These are phyloP conservation scores for Actinidia chinensis DNA, from an alignment of 179 eudicot species.

Conservation along the genomic window DNA sequence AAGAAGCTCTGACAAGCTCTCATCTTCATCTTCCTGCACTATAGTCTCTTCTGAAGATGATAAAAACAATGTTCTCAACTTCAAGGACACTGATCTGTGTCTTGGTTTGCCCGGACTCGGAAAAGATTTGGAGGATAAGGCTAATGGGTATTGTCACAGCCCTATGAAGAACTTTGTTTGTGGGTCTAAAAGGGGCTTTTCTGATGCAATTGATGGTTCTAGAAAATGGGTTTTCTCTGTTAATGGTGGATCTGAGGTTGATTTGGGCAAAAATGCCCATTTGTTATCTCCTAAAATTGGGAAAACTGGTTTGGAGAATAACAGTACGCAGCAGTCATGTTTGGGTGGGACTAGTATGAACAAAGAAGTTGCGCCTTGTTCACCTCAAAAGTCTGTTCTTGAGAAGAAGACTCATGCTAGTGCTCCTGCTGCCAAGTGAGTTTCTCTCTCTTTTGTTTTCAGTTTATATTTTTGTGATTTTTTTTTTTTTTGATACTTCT, in stretches of 20 bases:
- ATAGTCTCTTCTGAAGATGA: slow-evolving; percentile 21
- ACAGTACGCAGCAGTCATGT: slow-evolving; percentile 25
- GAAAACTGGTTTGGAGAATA: slow-evolving; percentile 29
- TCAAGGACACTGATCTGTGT: slow-evolving; percentile 64
- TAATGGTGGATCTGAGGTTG: slow-evolving; percentile 57
- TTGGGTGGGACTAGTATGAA: slow-evolving; percentile 22
- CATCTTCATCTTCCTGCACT: slow-evolving; percentile 21
- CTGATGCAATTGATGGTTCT: slow-evolving; percentile 59
- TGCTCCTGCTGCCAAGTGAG: slow-evolving; percentile 70
- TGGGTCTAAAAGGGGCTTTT: slow-evolving; percentile 74
- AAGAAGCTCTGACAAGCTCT: slow-evolving; percentile 36
- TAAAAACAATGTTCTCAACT: slow-evolving; percentile 36
- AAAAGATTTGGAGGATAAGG: slow-evolving; percentile 31
- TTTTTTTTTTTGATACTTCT: background rate
- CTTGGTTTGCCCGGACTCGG: slow-evolving; percentile 84
- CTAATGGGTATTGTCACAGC: slow-evolving; percentile 26
- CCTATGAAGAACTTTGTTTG: slow-evolving; percentile 38
- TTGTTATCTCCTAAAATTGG: slow-evolving; percentile 30
- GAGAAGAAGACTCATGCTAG: slow-evolving; percentile 35
- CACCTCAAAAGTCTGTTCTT: slow-evolving; percentile 43
- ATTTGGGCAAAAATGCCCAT: slow-evolving; percentile 26
- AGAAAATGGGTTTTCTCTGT: slow-evolving; percentile 63
- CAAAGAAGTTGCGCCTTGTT: slow-evolving; percentile 29
- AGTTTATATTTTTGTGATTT: background rate
- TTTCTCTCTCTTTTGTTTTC: background rate